Conservation (phyloP, 164 flowering plant species). For the Dillenia suffruticosa region DNA sequence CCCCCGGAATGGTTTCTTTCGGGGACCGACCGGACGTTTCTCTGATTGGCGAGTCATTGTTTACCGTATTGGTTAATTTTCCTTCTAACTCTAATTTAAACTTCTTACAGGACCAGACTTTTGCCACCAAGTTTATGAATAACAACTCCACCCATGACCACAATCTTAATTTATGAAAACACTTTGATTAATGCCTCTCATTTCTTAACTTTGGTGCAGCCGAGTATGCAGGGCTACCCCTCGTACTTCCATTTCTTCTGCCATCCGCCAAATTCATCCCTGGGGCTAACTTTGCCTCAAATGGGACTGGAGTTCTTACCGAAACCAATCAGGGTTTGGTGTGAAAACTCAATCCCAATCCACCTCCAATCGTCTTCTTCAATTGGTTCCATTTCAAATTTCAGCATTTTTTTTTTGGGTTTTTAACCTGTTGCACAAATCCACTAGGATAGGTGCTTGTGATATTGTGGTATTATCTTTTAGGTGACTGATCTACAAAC, state of each 20-base stretch:
- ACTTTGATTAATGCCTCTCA: background rate
- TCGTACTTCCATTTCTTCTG: slow-evolving; percentile 46
- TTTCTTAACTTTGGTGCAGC: slow-evolving; percentile 24
- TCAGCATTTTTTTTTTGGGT: background rate
- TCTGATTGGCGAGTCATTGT: slow-evolving; percentile 51
- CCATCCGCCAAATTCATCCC: slow-evolving; percentile 30
- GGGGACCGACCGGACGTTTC: slow-evolving; percentile 51
- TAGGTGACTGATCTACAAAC: slow-evolving; percentile 49
- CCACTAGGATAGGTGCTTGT: too few species aligned
- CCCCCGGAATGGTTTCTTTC: slow-evolving; percentile 48
- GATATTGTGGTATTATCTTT: background rate
- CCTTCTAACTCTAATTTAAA: background rate
- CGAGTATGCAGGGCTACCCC: slow-evolving; percentile 43
- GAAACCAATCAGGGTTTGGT: slow-evolving; percentile 52
- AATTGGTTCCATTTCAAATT: background rate
- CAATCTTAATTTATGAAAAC: too few species aligned
- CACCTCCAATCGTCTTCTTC: background rate
- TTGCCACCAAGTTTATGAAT: too few species aligned
- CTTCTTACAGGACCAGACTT: background rate
- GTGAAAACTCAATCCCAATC: background rate
- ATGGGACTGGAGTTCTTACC: slow-evolving; percentile 49
- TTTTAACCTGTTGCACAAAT: too few species aligned
- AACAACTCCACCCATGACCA: too few species aligned
- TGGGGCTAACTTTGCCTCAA: slow-evolving; percentile 66
- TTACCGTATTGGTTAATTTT: slow-evolving; percentile 42